Evolutionary conservation across 495 filamentous ascomycete species (phyloP).

Genomic region (Lasiosphaeris hirsuta): DNA sequence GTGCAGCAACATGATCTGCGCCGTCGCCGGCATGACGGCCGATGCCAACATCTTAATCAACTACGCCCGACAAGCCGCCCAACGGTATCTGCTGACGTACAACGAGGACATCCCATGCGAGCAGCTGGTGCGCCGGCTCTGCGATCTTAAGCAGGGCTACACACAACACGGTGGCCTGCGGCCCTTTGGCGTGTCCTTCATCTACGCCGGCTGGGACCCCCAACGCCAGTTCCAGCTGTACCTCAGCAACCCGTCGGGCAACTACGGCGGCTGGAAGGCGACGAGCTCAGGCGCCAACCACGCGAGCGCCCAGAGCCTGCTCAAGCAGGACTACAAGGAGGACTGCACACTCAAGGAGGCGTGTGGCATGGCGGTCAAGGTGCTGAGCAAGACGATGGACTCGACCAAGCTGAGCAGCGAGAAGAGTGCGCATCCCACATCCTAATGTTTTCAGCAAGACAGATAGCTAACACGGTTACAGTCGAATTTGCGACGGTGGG

Average conservation of each 20-base stretch:
- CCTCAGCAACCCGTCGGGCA: constrained; percentile 98
- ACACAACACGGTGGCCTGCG: constrained; percentile 97
- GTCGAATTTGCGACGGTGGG: constrained; percentile 99
- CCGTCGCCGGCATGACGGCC: constrained; percentile 97
- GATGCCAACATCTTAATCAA: constrained; percentile 99
- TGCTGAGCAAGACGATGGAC: constrained; percentile 99
- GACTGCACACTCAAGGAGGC: constrained; percentile 94
- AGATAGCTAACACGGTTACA: constrained; percentile 34
- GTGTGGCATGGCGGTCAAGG: constrained; percentile 96
- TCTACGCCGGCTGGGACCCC: constrained; percentile 96
- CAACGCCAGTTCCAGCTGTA: constrained; percentile 97
- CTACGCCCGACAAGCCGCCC: constrained; percentile 93
- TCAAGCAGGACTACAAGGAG: constrained; percentile 99
- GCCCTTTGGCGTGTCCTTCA: constrained; percentile 98
- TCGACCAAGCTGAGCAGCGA: constrained; percentile 97
- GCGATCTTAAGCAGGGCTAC: constrained; percentile 99
- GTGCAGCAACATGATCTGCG: constrained; percentile 97
- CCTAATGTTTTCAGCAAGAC: not conserved
- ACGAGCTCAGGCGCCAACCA: constrained; percentile 98
- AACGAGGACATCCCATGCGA: constrained; percentile 99
- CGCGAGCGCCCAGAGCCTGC: constrained; percentile 90
- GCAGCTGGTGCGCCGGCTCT: constrained; percentile 93
- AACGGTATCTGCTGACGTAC: constrained; percentile 96
- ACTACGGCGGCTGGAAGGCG: constrained; percentile 99
- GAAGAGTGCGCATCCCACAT: constrained; percentile 66